Evolutionary conservation across 2,329 filamentous ascomycete genomes (phyloP).

Genomic region (Zymoseptoria crescenta): DNA sequence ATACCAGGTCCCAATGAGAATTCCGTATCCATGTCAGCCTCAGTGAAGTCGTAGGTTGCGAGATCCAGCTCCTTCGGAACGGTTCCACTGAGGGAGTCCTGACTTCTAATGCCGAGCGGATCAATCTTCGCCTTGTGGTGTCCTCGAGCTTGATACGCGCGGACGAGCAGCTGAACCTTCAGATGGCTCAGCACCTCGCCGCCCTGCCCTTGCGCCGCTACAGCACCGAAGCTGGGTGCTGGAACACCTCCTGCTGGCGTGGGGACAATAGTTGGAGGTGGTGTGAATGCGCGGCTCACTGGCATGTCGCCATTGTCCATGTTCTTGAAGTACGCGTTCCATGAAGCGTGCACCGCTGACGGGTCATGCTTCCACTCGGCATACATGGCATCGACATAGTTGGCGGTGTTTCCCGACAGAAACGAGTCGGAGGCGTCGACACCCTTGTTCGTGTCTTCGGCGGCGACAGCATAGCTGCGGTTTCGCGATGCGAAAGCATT

Average conservation of each 20-base stretch:
- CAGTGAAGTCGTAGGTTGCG: slow-evolving; percentile 89
- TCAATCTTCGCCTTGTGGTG: slow-evolving; percentile 99
- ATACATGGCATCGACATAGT: slow-evolving; percentile 99
- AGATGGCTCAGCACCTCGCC: slow-evolving; percentile 90
- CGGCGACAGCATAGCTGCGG: slow-evolving; percentile 52
- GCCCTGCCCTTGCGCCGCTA: slow-evolving; percentile 58
- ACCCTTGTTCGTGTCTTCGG: slow-evolving; percentile 52
- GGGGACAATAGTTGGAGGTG: slow-evolving; percentile 85
- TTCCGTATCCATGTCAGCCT: slow-evolving; percentile 87
- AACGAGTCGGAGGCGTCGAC: slow-evolving; percentile 91
- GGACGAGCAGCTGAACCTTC: slow-evolving; percentile 94
- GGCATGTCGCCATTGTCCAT: slow-evolving; percentile 99
- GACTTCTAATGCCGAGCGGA: slow-evolving; percentile 84
- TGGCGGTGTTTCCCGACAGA: slow-evolving; percentile 91
- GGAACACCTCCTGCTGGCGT: slow-evolving; percentile 71
- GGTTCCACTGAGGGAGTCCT: slow-evolving; percentile 32
- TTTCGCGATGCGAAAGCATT: slow-evolving; percentile 40
- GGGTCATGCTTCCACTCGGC: slow-evolving; percentile 94
- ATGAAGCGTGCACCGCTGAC: slow-evolving; percentile 89
- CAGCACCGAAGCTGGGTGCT: slow-evolving; percentile 60
- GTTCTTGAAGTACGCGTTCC: slow-evolving; percentile 99
- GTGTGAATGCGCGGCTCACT: slow-evolving; percentile 92
- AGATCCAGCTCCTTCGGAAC: slow-evolving; percentile 81
- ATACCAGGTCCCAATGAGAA: slow-evolving; percentile 92
- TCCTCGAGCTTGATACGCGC: slow-evolving; percentile 94